A percentile compares a stretch with the other conserved stretches of the same genome.
Evolutionary conservation across 768 basidiomycete species (phyloP).

Genomic region (Lanmaoa rubissima): DNA sequence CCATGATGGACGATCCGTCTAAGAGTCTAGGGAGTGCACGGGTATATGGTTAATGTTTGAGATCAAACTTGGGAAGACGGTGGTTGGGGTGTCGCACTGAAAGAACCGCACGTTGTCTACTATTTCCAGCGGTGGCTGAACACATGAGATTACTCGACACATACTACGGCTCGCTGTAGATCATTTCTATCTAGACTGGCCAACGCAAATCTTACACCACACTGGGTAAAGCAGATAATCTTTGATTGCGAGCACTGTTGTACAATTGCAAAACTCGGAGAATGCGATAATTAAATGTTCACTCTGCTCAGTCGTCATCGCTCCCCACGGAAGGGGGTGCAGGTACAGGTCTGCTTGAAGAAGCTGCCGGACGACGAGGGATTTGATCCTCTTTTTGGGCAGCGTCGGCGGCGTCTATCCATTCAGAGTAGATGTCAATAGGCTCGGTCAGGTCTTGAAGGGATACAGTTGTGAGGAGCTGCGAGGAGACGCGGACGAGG

Average conservation of each 20-base stretch:
- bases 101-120: conserved; percentile 18
- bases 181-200: conserved; percentile 9
- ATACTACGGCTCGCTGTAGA: conserved; percentile 2
- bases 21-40: conserved; percentile 11
- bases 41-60: conserved; percentile 13
- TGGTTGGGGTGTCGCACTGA: conserved; percentile 16
- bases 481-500: background rate
- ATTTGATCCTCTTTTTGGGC: conserved; percentile 63
- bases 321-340: conserved; percentile 39
- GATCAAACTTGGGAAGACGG: conserved; percentile 1
- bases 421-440: conserved; percentile 87
- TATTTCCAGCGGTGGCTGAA: conserved; percentile 33
- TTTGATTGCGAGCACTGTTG: conserved; percentile 14
- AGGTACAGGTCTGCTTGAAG: conserved; percentile 47
- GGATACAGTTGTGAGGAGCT: conserved; percentile 16
- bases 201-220: background rate
- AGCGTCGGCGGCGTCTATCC: conserved; percentile 87
- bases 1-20: conserved; percentile 49
- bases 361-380: conserved; percentile 49
- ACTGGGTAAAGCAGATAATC: background rate
- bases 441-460: conserved; percentile 79
- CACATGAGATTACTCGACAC: conserved; percentile 10
- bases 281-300: conserved; percentile 4
- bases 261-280: conserved; percentile 19
- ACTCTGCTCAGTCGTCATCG: conserved; percentile 40